Percentiles rank a stretch among this genome's conserved stretches.
phyloP scores from a whole-genome alignment of 2,329 filamentous ascomycete species.

The Ascocoryne sarcoides region DNA sequence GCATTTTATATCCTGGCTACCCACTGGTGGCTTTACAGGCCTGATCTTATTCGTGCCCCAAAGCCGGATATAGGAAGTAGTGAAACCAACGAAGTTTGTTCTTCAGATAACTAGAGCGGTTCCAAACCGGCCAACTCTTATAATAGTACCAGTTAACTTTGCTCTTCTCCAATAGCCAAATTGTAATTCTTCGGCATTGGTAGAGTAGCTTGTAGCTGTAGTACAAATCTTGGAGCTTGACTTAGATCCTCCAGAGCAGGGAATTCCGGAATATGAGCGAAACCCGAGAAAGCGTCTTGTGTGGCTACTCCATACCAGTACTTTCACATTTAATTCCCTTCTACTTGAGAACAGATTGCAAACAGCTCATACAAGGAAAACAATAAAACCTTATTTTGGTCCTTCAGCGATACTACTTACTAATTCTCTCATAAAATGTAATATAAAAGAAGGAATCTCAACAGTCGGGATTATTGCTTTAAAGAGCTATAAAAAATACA shows the following conservation, averaged over 20 bases:
- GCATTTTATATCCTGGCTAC: slow-evolving; percentile 53
- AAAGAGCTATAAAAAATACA: no score
- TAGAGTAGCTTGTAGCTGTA: slow-evolving; percentile 42
- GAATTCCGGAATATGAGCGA: slow-evolving; percentile 54
- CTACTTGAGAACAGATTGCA: no score
- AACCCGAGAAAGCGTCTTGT: slow-evolving; percentile 52
- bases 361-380: no score
- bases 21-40: slow-evolving; percentile 52
- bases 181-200: slow-evolving; percentile 24
- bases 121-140: slow-evolving; percentile 43
- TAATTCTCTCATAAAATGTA: no score
- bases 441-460: no score
- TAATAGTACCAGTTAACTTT: slow-evolving; percentile 45
- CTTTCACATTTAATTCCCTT: no score
- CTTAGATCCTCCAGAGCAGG: slow-evolving; percentile 53
- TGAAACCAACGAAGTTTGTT: slow-evolving; percentile 33
- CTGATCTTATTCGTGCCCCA: slow-evolving; percentile 38
- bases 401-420: no score
- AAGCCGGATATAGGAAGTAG: slow-evolving; percentile 36
- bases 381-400: no score
- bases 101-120: slow-evolving; percentile 37
- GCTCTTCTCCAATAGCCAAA: slow-evolving; percentile 38
- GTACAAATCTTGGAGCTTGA: slow-evolving; percentile 51
- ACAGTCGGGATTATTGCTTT: no score
- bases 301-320: no score